phyloP scores from a whole-genome alignment of 148 eudicot species.

The Talinum fruticosum region DNA sequence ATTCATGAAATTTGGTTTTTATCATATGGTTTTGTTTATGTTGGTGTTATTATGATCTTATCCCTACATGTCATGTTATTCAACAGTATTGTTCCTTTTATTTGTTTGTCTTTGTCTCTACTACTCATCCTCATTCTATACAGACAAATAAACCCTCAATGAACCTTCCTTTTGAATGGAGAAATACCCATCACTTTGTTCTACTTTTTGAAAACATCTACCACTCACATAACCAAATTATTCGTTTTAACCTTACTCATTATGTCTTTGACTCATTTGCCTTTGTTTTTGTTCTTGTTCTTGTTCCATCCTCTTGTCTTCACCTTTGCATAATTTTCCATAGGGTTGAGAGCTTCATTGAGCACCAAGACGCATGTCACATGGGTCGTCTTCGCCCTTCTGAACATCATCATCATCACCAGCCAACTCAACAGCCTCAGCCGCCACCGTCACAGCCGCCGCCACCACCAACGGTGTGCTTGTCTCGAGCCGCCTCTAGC shows the following conservation, averaged over 20 bases:
- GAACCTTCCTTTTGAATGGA: slow-evolving; percentile 12
- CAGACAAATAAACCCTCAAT: slow-evolving; percentile 22
- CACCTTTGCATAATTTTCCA: background rate
- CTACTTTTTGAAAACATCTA: slow-evolving; percentile 24
- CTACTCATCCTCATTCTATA: slow-evolving; percentile 20
- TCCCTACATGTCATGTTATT: slow-evolving; percentile 22
- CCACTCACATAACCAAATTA: slow-evolving; percentile 10
- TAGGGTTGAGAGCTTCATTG: slow-evolving; percentile 96
- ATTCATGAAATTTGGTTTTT: background rate
- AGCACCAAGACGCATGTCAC: slow-evolving; percentile 90
- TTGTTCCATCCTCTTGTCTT: slow-evolving; percentile 5
- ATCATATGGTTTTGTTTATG: background rate
- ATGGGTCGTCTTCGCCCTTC: slow-evolving; percentile 52
- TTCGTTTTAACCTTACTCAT: slow-evolving; percentile 13
- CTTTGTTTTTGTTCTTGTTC: slow-evolving; percentile 4
- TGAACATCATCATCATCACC: slow-evolving; percentile 24
- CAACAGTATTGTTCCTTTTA: slow-evolving; percentile 9
- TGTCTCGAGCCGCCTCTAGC: slow-evolving; percentile 52
- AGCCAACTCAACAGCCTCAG: slow-evolving; percentile 3
- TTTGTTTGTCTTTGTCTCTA: slow-evolving; percentile 27
- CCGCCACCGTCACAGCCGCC: slow-evolving; percentile 18
- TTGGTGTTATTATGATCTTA: background rate
- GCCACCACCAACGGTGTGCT: slow-evolving; percentile 31
- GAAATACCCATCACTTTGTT: slow-evolving; percentile 17
- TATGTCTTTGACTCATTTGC: slow-evolving; percentile 18